These are phyloP conservation scores for Cercospora zeina DNA, from an alignment of 2,329 filamentous ascomycete genomes.

Conservation along the genomic window DNA sequence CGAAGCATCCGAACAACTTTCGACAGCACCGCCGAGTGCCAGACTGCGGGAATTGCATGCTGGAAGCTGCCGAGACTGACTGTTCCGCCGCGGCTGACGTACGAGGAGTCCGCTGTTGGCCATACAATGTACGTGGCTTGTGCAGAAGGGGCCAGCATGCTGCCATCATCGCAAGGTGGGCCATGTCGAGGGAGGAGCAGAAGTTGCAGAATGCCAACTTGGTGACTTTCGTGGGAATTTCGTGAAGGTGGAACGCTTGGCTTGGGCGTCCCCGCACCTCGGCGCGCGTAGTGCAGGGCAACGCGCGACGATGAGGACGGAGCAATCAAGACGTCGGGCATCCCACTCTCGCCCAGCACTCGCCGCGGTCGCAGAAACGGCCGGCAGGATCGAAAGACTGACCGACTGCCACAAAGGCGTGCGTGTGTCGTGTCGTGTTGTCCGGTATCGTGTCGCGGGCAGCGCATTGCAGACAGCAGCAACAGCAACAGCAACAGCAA, in stretches of 20 bases:
- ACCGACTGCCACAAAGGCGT: neutral
- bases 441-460: neutral
- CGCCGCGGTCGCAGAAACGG: conserved; percentile 12
- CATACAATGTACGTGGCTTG: neutral
- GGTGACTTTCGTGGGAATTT: conserved; percentile 1
- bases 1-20: neutral
- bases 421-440: neutral
- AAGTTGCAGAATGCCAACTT: neutral
- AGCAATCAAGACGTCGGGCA: neutral
- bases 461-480: neutral
- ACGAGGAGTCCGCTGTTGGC: neutral
- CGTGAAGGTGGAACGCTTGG: conserved; percentile 2
- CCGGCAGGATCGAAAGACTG: conserved; percentile 10
- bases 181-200: no score
- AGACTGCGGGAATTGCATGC: neutral
- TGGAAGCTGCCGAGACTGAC: neutral
- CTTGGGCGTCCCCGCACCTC: conserved; percentile 2
- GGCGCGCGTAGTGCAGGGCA: conserved; percentile 3
- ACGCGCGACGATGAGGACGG: neutral
- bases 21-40: neutral
- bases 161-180: neutral
- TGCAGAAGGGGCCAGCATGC: neutral
- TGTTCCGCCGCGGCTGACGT: neutral
- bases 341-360: neutral
- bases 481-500: no score